Base-by-base conservation (phyloP, 108 stramenopile species). In the Skeletonema potamos region DNA sequence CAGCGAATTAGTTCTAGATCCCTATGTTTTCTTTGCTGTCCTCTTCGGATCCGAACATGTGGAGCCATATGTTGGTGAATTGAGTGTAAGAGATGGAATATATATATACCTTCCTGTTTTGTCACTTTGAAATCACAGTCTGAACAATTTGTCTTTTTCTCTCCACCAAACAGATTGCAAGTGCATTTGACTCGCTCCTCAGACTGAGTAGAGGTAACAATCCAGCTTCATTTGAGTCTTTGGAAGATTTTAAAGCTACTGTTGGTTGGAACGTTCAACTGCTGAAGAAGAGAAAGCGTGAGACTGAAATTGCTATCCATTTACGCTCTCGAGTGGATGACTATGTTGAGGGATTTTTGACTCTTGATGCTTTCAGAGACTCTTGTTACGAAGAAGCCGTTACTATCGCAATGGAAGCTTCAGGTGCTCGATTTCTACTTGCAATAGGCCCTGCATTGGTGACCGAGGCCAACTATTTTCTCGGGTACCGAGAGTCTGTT, bases 11-110 rank as follows among this genome's bases (percentile, higher is more conserved):
- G 67, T 39, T 20, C 13, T 79, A 6, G 79, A 80, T 17, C 79
- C 76, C 2, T 61, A 54, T 30, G 71, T 70, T 4, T 84, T 84
- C 63, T 84, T 84, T 54, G 75, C 71, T 12, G 57, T 82, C 4
- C 41, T 84, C 6, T 84, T 81, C 39, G 84, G 70, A 18, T 72
- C 61, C 10, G 70, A 77, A 27, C 61, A 27, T 57, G 83, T 84
- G 1, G 79, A 84, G 39, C 68, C 70, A 12, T 84, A 81, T 18
- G 72, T 81, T 48, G 83, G 83, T 2, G 83, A 84, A 66, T 62
- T 84, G 20, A 66, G 66, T n/a, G 39, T 41, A 15, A 41, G 39
- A n/a, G 4, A 41, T 41, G 39, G 3, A 41, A 41, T 32, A 32
- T 6, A 41, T n/a, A 3, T n/a, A 15, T 0, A 41, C 13, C 15